Evolutionary conservation across 768 basidiomycete genomes (phyloP), one percentile per base, ranked within the genome.

Genomic region (Naganishia onofrii): DNA sequence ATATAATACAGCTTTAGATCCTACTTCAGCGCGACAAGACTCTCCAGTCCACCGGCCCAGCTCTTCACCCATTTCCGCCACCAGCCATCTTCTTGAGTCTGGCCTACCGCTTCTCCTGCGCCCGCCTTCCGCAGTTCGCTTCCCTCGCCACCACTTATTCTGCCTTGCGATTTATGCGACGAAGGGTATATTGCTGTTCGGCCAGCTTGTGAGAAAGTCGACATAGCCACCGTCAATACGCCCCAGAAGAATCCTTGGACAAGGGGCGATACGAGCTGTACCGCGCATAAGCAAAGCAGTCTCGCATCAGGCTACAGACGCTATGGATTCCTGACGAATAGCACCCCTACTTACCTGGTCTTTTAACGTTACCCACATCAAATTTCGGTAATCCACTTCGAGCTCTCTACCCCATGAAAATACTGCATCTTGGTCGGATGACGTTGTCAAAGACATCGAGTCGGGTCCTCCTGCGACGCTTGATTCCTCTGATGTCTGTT

Each of bases 171-270:
- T 32, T 74, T 64, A 66, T 79, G 77, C 6, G 72, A 73, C 0
- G 75, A 58, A 13, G 79, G 79, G 53, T 79, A 80, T 3, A 80
- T 68, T 10, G 75, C 64, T 15, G 66, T 32, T 12, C 77, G 73
- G 28, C 77, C 68, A 17, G 66, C 66, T 7, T 70, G 52, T 1
- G 75, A 70, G 1, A 77, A 68, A 8, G 74, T 69, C 26, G 75
- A 72, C 46, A 78, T 71, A 67, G 76, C 71, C n/a, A 79, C 51
- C 1, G 74, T 75, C 9, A 72, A 69, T 38, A 74, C 76, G n/a
- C 79, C 79, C 79, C 79, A 80, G 9, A 78, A 38, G 31, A 76
- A 74, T 13, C 79, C 79, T 76, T 80, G 79, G n/a, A 76, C 56
- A 2, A 80, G 69, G 0, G 79, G 79, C 5, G 79, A 80, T 55